These are phyloP conservation scores for Chalciporus pseudorubinellus DNA, from an alignment of 768 basidiomycete genomes.

Conservation along the genomic window DNA sequence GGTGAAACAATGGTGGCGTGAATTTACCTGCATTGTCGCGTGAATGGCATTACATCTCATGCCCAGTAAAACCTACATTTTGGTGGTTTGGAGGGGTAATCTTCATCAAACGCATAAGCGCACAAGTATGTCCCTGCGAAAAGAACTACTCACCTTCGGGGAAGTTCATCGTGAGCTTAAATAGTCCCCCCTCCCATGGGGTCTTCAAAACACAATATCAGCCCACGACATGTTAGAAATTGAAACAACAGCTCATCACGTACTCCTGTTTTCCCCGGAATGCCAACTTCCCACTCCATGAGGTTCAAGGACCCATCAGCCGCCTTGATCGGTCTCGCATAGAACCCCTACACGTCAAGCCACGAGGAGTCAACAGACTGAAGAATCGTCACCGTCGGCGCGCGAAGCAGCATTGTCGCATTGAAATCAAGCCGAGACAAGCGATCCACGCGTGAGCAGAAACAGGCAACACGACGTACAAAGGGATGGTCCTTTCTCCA, in stretches of 20 bases:
- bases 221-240: conserved; percentile 8
- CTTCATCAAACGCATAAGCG: conserved; percentile 39
- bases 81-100: conserved; percentile 93
- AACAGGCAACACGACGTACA: conserved; percentile 50
- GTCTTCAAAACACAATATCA: conserved; percentile 55
- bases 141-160: conserved; percentile 72
- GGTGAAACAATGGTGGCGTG: conserved; percentile 91
- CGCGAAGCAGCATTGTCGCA: neutral
- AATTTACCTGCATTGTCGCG: conserved; percentile 77
- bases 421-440: conserved; percentile 1
- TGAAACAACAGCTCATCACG: conserved; percentile 33
- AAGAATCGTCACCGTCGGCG: neutral
- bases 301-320: conserved; percentile 94
- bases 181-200: conserved; percentile 95
- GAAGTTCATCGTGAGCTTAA: conserved; percentile 90
- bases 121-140: neutral
- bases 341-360: conserved; percentile 75
- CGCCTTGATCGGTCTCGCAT: conserved; percentile 88
- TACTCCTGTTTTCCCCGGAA: conserved; percentile 89
- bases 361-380: conserved; percentile 4
- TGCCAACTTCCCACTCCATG: conserved; percentile 98
- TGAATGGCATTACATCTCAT: neutral
- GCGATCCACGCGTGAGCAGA: conserved; percentile 2
- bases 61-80: conserved; percentile 61
- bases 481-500: conserved; percentile 99